Percentiles rank a stretch among this genome's conserved stretches.
phyloP scores from a whole-genome alignment of 371 early-diverging fungal species.

The Syncephalastrum sp. region DNA sequence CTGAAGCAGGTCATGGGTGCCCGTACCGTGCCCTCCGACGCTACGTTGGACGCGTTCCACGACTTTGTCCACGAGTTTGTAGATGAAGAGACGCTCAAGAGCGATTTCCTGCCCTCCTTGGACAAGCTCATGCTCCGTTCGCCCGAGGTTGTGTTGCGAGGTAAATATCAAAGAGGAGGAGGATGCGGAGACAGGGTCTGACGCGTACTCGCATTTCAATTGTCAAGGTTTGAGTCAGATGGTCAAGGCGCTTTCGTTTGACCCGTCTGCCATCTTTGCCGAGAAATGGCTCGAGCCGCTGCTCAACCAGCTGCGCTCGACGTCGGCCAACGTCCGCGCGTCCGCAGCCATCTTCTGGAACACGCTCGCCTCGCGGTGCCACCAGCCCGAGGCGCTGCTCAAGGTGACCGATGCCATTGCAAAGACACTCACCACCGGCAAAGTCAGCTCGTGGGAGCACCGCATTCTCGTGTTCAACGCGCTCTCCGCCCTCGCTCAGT shows the following conservation, averaged over 20 bases:
- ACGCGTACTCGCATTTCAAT: constrained; percentile 5
- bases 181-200: neutral
- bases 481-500: constrained; percentile 49
- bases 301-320: constrained; percentile 67
- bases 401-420: constrained; percentile 62
- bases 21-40: constrained; percentile 49
- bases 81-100: constrained; percentile 50
- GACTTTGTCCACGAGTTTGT: constrained; percentile 59
- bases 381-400: constrained; percentile 47
- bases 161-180: constrained; percentile 30
- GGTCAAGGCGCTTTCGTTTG: constrained; percentile 56
- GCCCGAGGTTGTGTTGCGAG: constrained; percentile 79
- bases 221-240: constrained; percentile 48
- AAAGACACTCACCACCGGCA: constrained; percentile 57
- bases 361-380: constrained; percentile 49
- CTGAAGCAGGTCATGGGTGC: constrained; percentile 60
- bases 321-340: constrained; percentile 55
- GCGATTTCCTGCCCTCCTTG: constrained; percentile 52
- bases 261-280: constrained; percentile 60
- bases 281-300: constrained; percentile 68
- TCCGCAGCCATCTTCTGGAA: constrained; percentile 61
- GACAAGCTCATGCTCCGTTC: constrained; percentile 85
- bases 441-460: constrained; percentile 66
- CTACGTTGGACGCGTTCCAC: constrained; percentile 55
- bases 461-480: constrained; percentile 60